These are phyloP conservation scores for Diplotaxis tenuifolia DNA, from an alignment of 345 rosid species.

Conservation along the genomic window DNA sequence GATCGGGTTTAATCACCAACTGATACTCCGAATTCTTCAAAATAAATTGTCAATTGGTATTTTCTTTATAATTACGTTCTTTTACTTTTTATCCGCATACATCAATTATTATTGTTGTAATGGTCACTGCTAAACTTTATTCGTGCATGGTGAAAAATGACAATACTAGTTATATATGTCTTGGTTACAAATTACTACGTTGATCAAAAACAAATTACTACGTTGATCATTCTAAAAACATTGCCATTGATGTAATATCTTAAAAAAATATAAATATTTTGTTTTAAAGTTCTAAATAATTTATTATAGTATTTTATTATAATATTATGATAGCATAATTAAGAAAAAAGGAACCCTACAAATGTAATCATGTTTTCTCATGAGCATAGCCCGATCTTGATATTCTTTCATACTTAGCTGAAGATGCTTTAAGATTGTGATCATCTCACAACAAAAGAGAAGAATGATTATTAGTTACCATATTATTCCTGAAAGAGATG, in stretches of 20 bases:
- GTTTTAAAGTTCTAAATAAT: neutral
- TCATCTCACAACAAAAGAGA: neutral
- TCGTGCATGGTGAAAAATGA: neutral
- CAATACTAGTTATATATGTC: too few relatives aligned
- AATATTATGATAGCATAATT: neutral
- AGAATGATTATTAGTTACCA: constrained; percentile 12
- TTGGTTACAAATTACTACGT: too few relatives aligned
- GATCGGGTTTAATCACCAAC: constrained; percentile 52
- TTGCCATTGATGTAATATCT: neutral
- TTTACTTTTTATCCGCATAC: neutral
- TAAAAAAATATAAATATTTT: too few relatives aligned
- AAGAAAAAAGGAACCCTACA: too few relatives aligned
- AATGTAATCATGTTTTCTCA: neutral
- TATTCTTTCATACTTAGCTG: neutral
- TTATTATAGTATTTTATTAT: neutral
- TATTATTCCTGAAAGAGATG: constrained; percentile 8
- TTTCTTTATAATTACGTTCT: too few relatives aligned
- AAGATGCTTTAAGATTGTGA: neutral
- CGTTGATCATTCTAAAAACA: neutral
- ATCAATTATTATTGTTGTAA: neutral
- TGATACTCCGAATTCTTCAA: constrained; percentile 30
- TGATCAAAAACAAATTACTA: too few relatives aligned
- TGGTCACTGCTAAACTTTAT: neutral
- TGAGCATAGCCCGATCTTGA: neutral
- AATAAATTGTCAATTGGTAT: too few relatives aligned